These are phyloP conservation scores for Hyphopichia homilentoma DNA, from an alignment of 805 yeast species.

Conservation along the genomic window DNA sequence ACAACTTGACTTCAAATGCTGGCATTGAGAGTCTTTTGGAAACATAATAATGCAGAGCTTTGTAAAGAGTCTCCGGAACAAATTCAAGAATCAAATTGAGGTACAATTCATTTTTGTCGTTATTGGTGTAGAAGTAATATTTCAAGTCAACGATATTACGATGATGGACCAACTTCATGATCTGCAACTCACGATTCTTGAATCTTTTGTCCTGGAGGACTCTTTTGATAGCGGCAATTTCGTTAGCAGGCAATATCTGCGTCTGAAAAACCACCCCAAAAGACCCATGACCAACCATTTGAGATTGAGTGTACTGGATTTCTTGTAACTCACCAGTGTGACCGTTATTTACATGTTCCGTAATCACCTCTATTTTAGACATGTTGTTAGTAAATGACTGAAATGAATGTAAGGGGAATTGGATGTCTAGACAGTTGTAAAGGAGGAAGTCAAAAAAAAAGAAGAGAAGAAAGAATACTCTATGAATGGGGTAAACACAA, in stretches of 20 bases:
- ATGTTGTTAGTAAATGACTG: conserved; percentile 28
- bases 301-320: conserved; percentile 74
- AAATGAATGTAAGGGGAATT: too few relatives aligned
- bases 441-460: conserved; percentile 1
- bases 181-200: conserved; percentile 91
- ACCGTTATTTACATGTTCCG: conserved; percentile 70
- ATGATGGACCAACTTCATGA: conserved; percentile 87
- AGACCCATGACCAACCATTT: conserved; percentile 98
- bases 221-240: conserved; percentile 87
- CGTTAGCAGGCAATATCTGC: conserved; percentile 65
- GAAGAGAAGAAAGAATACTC: background rate
- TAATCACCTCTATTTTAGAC: conserved; percentile 45
- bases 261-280: conserved; percentile 97
- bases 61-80: conserved; percentile 94
- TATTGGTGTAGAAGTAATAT: conserved; percentile 77
- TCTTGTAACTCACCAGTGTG: conserved; percentile 58
- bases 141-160: conserved; percentile 82
- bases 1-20: conserved; percentile 77
- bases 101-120: conserved; percentile 75
- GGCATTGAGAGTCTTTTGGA: conserved; percentile 80
- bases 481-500: background rate
- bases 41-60: conserved; percentile 81
- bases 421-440: conserved; percentile 1
- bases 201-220: conserved; percentile 95
- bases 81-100: conserved; percentile 85